Conservation (phyloP, 345 rosid species). For the Pistacia atlantica region DNA sequence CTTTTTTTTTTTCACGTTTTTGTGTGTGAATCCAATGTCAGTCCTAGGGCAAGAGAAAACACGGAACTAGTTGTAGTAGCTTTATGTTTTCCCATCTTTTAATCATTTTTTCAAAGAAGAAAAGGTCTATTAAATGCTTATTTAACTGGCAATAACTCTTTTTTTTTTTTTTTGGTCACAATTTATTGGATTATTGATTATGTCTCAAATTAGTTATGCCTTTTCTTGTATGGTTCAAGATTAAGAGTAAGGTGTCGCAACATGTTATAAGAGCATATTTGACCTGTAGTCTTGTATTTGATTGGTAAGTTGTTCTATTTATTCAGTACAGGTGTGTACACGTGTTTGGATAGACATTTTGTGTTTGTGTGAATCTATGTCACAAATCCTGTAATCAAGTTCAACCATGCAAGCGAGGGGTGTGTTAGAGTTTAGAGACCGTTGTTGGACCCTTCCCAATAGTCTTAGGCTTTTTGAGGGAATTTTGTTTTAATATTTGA, state of each 20-base stretch:
- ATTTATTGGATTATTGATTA: neutral
- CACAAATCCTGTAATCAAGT: neutral
- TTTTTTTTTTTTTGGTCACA: no score
- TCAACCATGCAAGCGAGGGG: neutral
- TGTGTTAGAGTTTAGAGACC: neutral
- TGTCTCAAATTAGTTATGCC: neutral
- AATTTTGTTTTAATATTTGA: neutral
- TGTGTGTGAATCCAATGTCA: neutral
- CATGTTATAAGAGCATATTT: neutral
- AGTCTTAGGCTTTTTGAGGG: neutral
- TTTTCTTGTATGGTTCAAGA: no score
- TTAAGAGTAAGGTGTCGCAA: neutral
- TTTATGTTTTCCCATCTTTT: no score
- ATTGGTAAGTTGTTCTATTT: neutral
- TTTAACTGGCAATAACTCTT: no score
- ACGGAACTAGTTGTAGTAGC: neutral
- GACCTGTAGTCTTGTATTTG: neutral
- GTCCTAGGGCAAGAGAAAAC: neutral
- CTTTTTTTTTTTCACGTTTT: neutral
- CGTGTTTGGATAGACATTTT: neutral
- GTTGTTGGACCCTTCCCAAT: no score
- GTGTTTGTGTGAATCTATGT: neutral
- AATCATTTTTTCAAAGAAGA: no score
- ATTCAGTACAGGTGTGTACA: neutral
- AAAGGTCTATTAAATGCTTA: no score